phyloP scores from a whole-genome alignment of 2,329 filamentous ascomycete genomes.

The Venturia oleaginea region DNA sequence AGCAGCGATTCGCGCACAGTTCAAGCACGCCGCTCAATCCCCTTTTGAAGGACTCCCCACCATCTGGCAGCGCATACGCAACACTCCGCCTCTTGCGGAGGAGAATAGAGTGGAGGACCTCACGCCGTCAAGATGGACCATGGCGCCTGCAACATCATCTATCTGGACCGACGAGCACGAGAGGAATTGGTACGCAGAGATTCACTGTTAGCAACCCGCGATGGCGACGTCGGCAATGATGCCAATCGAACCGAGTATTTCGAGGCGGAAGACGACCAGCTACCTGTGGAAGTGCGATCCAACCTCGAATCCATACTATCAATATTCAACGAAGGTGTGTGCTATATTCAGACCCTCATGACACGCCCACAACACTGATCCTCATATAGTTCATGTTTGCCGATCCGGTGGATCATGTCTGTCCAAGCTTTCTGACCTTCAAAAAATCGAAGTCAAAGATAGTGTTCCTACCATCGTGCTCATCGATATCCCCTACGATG shows the following conservation, averaged over 20 bases:
- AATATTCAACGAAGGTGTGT: conserved; percentile 33
- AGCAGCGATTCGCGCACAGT: neutral
- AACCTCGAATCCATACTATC: conserved; percentile 33
- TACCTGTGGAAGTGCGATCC: conserved; percentile 26
- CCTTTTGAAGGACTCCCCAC: neutral
- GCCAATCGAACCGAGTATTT: conserved; percentile 26
- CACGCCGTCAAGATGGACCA: conserved; percentile 28
- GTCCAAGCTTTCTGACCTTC: conserved; percentile 27
- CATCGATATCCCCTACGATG: conserved; percentile 35
- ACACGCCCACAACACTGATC: neutral
- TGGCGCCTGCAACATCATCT: conserved; percentile 36
- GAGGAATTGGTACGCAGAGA: conserved; percentile 29
- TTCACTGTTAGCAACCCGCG: neutral
- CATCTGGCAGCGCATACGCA: conserved; percentile 1
- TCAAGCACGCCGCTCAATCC: neutral
- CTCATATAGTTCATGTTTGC: conserved; percentile 30
- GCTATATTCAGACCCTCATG: conserved; percentile 15
- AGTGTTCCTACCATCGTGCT: conserved; percentile 32
- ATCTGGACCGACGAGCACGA: conserved; percentile 34
- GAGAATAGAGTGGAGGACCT: neutral
- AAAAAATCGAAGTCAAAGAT: conserved; percentile 22
- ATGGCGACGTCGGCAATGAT: conserved; percentile 15
- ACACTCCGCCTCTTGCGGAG: conserved; percentile 10
- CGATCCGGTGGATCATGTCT: conserved; percentile 30
- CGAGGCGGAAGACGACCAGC: conserved; percentile 21